A percentile compares a stretch with the other conserved stretches of the same genome.
phyloP scores from a whole-genome alignment of 306 rosid species.

The Ziziphus jujuba region DNA sequence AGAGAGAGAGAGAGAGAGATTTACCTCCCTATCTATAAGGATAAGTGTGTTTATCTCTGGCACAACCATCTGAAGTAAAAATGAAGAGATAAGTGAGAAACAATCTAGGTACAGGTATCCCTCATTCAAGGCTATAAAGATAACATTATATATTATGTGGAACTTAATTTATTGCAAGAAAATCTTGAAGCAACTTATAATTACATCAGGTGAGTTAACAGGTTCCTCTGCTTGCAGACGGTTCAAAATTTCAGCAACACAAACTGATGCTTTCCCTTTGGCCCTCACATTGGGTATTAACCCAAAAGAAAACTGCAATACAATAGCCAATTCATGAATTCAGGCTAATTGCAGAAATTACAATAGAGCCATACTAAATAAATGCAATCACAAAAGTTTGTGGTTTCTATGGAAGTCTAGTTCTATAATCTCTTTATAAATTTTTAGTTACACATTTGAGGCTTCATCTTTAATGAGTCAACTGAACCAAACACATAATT shows the following conservation, averaged over 20 bases:
- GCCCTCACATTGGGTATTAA: slow-evolving; percentile 92
- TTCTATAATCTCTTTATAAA: not conserved
- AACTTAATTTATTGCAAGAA: slow-evolving; percentile 14
- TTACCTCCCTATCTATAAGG: slow-evolving; percentile 96
- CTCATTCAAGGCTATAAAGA: not conserved
- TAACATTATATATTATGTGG: slow-evolving; percentile 8
- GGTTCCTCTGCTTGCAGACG: slow-evolving; percentile 95
- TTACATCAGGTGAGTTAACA: slow-evolving; percentile 85
- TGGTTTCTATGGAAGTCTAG: not conserved
- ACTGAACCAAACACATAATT: slow-evolving; percentile 16
- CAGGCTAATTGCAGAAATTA: slow-evolving; percentile 14
- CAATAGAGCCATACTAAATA: not conserved
- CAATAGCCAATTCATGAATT: slow-evolving; percentile 21
- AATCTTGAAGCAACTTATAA: slow-evolving; percentile 22
- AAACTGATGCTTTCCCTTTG: slow-evolving; percentile 94
- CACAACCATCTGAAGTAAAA: slow-evolving; percentile 64
- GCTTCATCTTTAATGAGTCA: slow-evolving; percentile 20
- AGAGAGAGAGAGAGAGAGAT: slow-evolving; percentile 10
- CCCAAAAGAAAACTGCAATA: slow-evolving; percentile 81
- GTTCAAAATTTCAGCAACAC: slow-evolving; percentile 82
- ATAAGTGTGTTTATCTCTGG: slow-evolving; percentile 94
- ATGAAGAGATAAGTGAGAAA: slow-evolving; percentile 19
- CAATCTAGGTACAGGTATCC: not conserved
- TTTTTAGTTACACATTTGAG: not conserved
- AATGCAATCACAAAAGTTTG: not conserved